Conservation (phyloP, 2,329 filamentous ascomycete genomes). For the Stagonosporopsis vannaccii region DNA sequence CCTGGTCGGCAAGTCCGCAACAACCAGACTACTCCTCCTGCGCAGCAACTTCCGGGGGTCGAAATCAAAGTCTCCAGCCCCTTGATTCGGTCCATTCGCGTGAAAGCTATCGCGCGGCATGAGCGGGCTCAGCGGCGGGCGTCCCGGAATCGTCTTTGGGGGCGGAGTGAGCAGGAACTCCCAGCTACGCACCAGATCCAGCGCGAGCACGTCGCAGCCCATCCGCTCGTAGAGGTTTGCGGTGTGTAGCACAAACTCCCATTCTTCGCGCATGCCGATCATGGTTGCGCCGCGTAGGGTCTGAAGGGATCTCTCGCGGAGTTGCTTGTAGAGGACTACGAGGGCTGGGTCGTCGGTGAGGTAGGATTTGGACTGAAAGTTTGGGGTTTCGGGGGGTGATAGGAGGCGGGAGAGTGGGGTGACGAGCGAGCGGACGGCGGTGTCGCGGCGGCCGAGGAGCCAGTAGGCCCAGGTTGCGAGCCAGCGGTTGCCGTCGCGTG, state of each 20-base stretch:
- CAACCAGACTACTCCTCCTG: slow-evolving; percentile 77
- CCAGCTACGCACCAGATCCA: slow-evolving; percentile 86
- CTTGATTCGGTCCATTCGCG: slow-evolving; percentile 26
- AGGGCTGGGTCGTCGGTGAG: slow-evolving; percentile 90
- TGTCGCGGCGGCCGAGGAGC: slow-evolving; percentile 82
- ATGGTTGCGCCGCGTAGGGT: slow-evolving; percentile 86
- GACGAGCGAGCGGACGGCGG: slow-evolving; percentile 83
- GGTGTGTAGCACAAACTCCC: slow-evolving; percentile 88
- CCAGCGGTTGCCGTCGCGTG: slow-evolving; percentile 87
- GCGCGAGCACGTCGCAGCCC: slow-evolving; percentile 89
- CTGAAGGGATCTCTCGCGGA: slow-evolving; percentile 81
- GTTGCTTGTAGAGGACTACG: slow-evolving; percentile 84
- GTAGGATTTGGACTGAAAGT: slow-evolving; percentile 78
- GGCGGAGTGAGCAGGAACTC: slow-evolving; percentile 69
- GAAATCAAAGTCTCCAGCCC: slow-evolving; percentile 44
- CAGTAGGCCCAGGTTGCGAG: slow-evolving; percentile 95
- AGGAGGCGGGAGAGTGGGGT: slow-evolving; percentile 80
- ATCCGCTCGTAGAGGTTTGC: slow-evolving; percentile 85
- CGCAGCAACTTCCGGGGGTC: slow-evolving; percentile 74
- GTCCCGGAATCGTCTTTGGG: slow-evolving; percentile 22
- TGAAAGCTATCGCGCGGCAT: slow-evolving; percentile 36
- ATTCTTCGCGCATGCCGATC: slow-evolving; percentile 79
- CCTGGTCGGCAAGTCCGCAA: slow-evolving; percentile 70
- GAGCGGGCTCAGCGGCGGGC: slow-evolving; percentile 35
- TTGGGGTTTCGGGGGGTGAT: slow-evolving; percentile 71